These are phyloP conservation scores for Fonsecaea multimorphosa DNA, from an alignment of 2,329 filamentous ascomycete genomes.

Conservation along the genomic window DNA sequence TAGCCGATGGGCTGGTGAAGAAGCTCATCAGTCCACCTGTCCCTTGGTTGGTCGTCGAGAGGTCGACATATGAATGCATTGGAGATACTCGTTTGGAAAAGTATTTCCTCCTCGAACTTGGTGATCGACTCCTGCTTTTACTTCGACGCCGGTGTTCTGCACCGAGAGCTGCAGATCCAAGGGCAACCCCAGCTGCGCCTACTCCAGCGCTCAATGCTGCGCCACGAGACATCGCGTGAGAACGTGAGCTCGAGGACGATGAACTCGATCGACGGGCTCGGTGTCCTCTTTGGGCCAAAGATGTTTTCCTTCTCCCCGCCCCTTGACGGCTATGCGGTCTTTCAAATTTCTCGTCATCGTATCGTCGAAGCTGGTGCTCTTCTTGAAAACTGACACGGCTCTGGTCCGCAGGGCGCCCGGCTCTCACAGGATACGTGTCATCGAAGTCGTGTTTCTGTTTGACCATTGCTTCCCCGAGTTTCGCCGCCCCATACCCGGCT, in stretches of 20 bases:
- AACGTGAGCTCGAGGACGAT: constrained; percentile 28
- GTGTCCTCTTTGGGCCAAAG: constrained; percentile 4
- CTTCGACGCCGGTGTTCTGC: constrained; percentile 40
- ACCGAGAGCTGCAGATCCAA: constrained; percentile 43
- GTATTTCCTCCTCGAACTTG: constrained; percentile 41
- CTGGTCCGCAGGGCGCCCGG: constrained; percentile 52
- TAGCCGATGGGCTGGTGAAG: constrained; percentile 67
- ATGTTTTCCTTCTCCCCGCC: constrained; percentile 16
- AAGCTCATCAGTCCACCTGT: constrained; percentile 66
- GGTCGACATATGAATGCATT: constrained; percentile 69
- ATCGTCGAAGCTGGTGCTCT: constrained; percentile 51
- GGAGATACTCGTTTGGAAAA: constrained; percentile 54
- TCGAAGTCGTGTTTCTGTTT: constrained; percentile 61
- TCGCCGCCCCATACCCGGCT: constrained; percentile 60
- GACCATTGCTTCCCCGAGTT: constrained; percentile 61
- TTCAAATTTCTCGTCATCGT: constrained; percentile 44
- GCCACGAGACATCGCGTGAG: constrained; percentile 18
- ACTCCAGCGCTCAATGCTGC: constrained; percentile 47
- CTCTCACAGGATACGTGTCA: constrained; percentile 65
- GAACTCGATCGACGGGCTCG: constrained; percentile 32
- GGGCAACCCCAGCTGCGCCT: constrained; percentile 47
- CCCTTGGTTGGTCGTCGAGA: constrained; percentile 63
- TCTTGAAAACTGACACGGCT: constrained; percentile 42
- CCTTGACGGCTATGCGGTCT: constrained; percentile 42
- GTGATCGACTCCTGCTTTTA: constrained; percentile 47